Evolutionary conservation across 2,329 filamentous ascomycete species (phyloP).

Genomic region (Ploettnerulaceae sp.): DNA sequence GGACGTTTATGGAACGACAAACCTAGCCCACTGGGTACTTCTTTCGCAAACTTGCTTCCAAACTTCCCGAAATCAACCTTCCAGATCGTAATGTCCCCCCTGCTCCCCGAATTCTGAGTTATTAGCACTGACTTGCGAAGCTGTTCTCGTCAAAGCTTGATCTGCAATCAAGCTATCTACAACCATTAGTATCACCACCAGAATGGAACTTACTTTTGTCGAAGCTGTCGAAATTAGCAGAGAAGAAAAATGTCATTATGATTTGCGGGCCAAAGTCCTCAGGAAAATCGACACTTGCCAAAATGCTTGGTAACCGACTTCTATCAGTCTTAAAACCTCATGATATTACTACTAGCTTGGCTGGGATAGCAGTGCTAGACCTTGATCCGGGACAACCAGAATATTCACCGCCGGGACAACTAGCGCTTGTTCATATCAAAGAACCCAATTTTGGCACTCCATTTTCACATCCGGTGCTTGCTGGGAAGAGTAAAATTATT

Average conservation of each 20-base stretch:
- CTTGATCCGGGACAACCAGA: conserved; percentile 76
- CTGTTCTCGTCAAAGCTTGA: conserved; percentile 49
- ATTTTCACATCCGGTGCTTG: conserved; percentile 54
- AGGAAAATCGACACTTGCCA: conserved; percentile 72
- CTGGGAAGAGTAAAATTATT: conserved; percentile 39
- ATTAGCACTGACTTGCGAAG: conserved; percentile 37
- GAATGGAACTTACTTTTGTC: conserved; percentile 50
- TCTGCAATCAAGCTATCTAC: conserved; percentile 45
- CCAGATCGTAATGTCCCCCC: conserved; percentile 47
- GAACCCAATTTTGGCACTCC: conserved; percentile 60
- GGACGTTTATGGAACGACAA: conserved; percentile 59
- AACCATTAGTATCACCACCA: conserved; percentile 51
- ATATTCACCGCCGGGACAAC: conserved; percentile 62
- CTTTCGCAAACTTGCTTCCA: conserved; percentile 15
- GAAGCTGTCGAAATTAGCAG: conserved; percentile 32
- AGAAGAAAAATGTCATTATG: conserved; percentile 42
- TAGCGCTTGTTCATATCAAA: conserved; percentile 60
- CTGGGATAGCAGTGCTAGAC: conserved; percentile 54
- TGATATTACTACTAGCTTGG: conserved; percentile 5
- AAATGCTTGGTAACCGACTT: conserved; percentile 60
- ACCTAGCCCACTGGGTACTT: conserved; percentile 21
- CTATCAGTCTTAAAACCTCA: conserved; percentile 38
- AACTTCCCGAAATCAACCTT: conserved; percentile 38
- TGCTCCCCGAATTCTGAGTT: conserved; percentile 4
- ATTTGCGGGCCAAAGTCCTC: conserved; percentile 67